Conservation (phyloP, 2,329 filamentous ascomycete species). For the Metarhizium humberi region DNA sequence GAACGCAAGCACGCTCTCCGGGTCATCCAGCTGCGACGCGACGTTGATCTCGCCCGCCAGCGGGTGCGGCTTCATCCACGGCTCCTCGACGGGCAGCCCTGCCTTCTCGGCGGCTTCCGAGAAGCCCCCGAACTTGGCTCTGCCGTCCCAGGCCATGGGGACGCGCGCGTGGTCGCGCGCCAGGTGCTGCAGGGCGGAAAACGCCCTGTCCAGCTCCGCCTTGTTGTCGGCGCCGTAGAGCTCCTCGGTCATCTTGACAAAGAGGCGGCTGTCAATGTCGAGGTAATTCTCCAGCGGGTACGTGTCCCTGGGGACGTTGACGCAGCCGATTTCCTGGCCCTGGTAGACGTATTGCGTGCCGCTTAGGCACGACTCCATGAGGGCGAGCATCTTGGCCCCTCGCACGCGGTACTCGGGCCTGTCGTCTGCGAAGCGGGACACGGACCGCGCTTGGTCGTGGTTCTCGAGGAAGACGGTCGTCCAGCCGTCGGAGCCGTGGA, state of each 20-base stretch:
- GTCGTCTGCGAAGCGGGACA: slow-evolving; percentile 45
- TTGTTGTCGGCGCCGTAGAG: slow-evolving; percentile 17
- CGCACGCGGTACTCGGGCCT: slow-evolving; percentile 34
- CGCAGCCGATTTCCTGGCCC: slow-evolving; percentile 57
- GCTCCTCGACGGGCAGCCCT: slow-evolving; percentile 17
- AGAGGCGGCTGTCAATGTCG: slow-evolving; percentile 39
- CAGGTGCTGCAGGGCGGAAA: slow-evolving; percentile 22
- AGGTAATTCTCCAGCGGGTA: slow-evolving; percentile 47
- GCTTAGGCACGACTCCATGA: slow-evolving; percentile 40
- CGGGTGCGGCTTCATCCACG: slow-evolving; percentile 25
- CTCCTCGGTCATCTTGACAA: slow-evolving; percentile 21
- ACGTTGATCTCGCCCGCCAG: slow-evolving; percentile 41
- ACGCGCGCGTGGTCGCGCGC: slow-evolving; percentile 55
- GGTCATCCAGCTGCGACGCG: slow-evolving; percentile 36
- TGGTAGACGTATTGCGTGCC: slow-evolving; percentile 60
- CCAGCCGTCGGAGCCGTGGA: slow-evolving; percentile 48
- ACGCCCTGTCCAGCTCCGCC: slow-evolving; percentile 25
- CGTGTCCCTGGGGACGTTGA: slow-evolving; percentile 49
- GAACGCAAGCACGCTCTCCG: slow-evolving; percentile 23
- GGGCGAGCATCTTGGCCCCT: slow-evolving; percentile 50
- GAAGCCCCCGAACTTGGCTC: slow-evolving; percentile 22
- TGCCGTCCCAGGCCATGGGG: slow-evolving; percentile 54
- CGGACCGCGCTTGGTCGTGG: slow-evolving; percentile 52
- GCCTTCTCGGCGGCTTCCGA: slow-evolving; percentile 25
- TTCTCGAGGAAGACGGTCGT: slow-evolving; percentile 57